Evolutionary conservation across 2,329 filamentous ascomycete genomes (phyloP).

Genomic region (Beauveria sp.): DNA sequence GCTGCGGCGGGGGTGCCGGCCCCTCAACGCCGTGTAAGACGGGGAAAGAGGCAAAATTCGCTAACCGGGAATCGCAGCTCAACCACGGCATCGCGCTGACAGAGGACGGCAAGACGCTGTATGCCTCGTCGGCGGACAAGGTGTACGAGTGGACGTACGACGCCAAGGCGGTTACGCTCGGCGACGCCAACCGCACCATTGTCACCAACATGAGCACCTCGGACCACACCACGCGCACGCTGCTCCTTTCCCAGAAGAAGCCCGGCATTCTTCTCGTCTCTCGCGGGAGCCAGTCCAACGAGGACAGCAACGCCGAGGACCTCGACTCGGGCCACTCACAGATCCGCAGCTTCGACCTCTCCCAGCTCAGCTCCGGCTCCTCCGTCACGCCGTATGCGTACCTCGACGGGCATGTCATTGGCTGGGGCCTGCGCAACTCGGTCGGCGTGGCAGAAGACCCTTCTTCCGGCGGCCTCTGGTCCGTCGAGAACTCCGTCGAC

Average conservation of each 20-base stretch:
- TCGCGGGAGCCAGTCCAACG: conserved; percentile 55
- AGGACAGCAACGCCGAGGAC: conserved; percentile 47
- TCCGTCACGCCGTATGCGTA: conserved; percentile 33
- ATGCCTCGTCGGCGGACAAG: conserved; percentile 48
- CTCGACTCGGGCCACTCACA: conserved; percentile 54
- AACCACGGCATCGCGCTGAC: conserved; percentile 51
- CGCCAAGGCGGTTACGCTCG: conserved; percentile 38
- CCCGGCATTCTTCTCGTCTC: conserved; percentile 56
- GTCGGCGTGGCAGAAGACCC: conserved; percentile 63
- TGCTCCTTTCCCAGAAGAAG: conserved; percentile 50
- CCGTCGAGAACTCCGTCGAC: conserved; percentile 66
- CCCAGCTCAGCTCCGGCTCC: conserved; percentile 20
- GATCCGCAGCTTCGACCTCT: conserved; percentile 50
- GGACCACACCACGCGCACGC: conserved; percentile 59
- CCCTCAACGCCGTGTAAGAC: conserved; percentile 5
- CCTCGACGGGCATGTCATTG: conserved; percentile 39
- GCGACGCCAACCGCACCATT: conserved; percentile 38
- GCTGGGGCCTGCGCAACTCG: conserved; percentile 67
- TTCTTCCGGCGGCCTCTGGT: conserved; percentile 42
- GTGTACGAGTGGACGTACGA: conserved; percentile 62
- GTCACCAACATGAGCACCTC: conserved; percentile 54
- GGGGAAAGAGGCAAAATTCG: conserved; percentile 20
- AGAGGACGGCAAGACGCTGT: conserved; percentile 43
- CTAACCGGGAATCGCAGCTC: conserved; percentile 28
- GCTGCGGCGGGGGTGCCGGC: no score